Percentiles rank a stretch among this genome's conserved stretches.
phyloP scores from a whole-genome alignment of 805 yeast species.

The Kodamaea kaohsiungensis region DNA sequence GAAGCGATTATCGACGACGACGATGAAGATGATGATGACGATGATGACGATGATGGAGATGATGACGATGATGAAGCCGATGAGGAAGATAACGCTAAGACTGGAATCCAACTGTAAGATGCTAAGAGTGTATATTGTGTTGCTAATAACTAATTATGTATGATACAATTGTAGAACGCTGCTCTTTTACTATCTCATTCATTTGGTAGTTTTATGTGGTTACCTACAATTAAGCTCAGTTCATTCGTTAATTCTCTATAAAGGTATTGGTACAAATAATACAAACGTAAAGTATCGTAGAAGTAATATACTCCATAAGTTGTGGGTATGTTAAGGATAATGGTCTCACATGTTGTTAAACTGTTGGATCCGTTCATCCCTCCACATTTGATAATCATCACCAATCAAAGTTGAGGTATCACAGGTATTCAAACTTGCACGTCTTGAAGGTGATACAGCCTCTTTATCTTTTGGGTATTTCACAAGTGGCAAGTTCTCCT shows the following conservation, averaged over 20 bases:
- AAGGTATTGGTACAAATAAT: background rate
- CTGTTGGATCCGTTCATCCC: constrained; percentile 34
- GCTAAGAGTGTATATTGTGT: background rate
- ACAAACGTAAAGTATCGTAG: background rate
- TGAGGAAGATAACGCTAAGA: constrained; percentile 49
- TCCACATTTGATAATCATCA: constrained; percentile 43
- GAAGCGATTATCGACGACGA: constrained; percentile 26
- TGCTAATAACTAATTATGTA: background rate
- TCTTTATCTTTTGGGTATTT: background rate
- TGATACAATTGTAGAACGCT: background rate
- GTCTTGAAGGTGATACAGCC: constrained; percentile 2
- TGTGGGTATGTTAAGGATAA: no score
- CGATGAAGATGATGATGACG: constrained; percentile 30
- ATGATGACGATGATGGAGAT: constrained; percentile 35
- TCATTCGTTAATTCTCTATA: background rate
- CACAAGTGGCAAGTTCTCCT: background rate
- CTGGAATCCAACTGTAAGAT: constrained; percentile 30
- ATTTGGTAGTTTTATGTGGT: no score
- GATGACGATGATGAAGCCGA: constrained; percentile 42
- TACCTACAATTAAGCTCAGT: background rate
- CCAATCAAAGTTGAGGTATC: constrained; percentile 42
- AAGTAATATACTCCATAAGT: background rate
- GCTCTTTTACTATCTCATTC: no score
- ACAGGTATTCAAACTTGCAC: constrained; percentile 24
- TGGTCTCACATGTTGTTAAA: constrained; percentile 8